A percentile compares a stretch with the other conserved stretches of the same genome.
Conservation (phyloP, 371 early-diverging fungal genomes). For the Rhizopus sp. region DNA sequence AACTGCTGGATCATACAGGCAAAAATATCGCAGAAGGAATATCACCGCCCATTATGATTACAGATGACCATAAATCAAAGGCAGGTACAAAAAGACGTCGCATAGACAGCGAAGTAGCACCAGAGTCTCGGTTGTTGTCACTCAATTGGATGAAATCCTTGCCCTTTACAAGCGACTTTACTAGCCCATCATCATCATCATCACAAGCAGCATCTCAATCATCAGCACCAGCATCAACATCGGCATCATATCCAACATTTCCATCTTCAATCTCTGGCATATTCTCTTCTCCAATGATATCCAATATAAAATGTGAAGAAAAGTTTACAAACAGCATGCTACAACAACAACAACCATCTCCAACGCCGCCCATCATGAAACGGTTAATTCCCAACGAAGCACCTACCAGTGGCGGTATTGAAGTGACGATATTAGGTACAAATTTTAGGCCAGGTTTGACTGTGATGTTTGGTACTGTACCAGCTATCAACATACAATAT, state of each 20-base stretch:
- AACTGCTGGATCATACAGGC: constrained; percentile 69
- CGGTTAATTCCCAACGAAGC: constrained; percentile 78
- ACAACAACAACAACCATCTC: constrained; percentile 6
- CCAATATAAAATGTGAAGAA: background rate
- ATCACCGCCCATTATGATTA: constrained; percentile 93
- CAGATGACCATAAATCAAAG: constrained; percentile 88
- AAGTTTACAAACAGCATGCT: background rate
- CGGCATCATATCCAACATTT: constrained; percentile 3
- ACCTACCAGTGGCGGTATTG: constrained; percentile 83
- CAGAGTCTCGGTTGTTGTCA: constrained; percentile 11
- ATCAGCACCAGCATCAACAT: constrained; percentile 4
- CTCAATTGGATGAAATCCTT: constrained; percentile 18
- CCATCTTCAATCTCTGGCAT: background rate
- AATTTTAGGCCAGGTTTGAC: constrained; percentile 73
- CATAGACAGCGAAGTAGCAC: constrained; percentile 33
- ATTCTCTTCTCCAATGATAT: background rate
- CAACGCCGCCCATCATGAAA: constrained; percentile 38
- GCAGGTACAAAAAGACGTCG: constrained; percentile 52
- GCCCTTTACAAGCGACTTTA: constrained; percentile 6
- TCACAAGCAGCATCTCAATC: background rate
- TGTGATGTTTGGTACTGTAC: constrained; percentile 60
- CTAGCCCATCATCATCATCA: constrained; percentile 4
- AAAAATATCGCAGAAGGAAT: constrained; percentile 78
- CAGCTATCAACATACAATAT: constrained; percentile 60
- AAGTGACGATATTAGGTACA: constrained; percentile 79